Conservation (phyloP, 352 stramenopile genomes). For the Phytophthora melonis region DNA sequence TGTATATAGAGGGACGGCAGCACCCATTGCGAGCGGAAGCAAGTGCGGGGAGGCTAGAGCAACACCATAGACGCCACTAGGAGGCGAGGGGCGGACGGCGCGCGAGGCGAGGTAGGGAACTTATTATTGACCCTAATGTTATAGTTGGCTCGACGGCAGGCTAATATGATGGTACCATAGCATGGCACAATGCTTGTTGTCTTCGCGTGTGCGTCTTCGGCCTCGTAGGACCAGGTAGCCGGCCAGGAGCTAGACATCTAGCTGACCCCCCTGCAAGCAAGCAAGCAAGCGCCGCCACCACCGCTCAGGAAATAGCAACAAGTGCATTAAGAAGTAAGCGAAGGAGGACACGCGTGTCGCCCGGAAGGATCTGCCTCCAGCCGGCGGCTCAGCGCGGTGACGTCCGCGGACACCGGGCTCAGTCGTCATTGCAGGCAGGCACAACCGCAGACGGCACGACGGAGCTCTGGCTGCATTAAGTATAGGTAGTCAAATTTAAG, state of each 20-base stretch:
- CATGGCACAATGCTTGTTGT: slow-evolving; percentile 25
- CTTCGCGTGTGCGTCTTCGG: slow-evolving; percentile 19
- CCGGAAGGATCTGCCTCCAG: slow-evolving; percentile 28
- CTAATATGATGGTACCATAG: slow-evolving; percentile 54
- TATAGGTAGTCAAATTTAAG: slow-evolving; percentile 34
- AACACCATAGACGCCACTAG: slow-evolving; percentile 34
- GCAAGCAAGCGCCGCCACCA: neutral
- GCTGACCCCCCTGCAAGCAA: neutral
- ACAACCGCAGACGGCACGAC: slow-evolving; percentile 2
- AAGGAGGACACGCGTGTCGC: neutral
- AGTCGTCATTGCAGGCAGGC: slow-evolving; percentile 20
- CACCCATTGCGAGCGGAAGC: slow-evolving; percentile 30
- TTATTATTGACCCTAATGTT: slow-evolving; percentile 47
- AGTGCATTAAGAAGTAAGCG: slow-evolving; percentile 18
- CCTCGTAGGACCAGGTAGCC: slow-evolving; percentile 5
- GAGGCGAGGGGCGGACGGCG: slow-evolving; percentile 9
- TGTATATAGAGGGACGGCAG: slow-evolving; percentile 36
- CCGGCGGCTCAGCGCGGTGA: neutral
- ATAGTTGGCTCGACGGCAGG: slow-evolving; percentile 49
- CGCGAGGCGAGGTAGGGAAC: slow-evolving; percentile 22
- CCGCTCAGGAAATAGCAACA: slow-evolving; percentile 11
- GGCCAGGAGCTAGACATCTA: neutral
- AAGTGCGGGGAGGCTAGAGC: slow-evolving; percentile 21
- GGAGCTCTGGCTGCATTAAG: slow-evolving; percentile 19
- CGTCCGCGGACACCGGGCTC: neutral